phyloP scores from a whole-genome alignment of 2,329 filamentous ascomycete species.

The Sporothrix brasiliensis region DNA sequence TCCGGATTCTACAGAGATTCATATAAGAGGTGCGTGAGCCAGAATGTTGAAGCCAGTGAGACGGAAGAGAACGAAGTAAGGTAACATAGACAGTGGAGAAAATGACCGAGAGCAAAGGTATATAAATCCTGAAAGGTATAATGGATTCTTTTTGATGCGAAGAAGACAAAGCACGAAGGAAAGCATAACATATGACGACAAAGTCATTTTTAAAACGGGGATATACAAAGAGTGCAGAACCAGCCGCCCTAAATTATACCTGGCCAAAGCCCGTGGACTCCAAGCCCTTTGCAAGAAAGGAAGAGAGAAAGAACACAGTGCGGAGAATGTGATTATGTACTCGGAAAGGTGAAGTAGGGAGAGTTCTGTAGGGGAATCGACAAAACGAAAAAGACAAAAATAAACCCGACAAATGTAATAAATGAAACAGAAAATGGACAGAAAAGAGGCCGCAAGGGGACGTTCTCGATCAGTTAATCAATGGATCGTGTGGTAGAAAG shows the following conservation, averaged over 20 bases:
- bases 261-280: conserved; percentile 14
- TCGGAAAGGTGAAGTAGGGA: neutral
- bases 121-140: neutral
- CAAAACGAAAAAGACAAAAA: neutral
- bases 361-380: conserved; percentile 10
- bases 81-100: too few species aligned
- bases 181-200: neutral
- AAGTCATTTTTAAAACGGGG: too few species aligned
- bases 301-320: neutral
- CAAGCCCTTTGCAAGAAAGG: conserved; percentile 14
- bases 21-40: neutral
- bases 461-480: conserved; percentile 22
- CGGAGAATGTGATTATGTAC: conserved; percentile 19
- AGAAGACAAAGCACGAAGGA: neutral
- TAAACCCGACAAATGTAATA: too few species aligned
- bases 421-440: neutral
- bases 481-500: conserved; percentile 82
- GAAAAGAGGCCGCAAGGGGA: neutral
- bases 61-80: neutral
- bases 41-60: neutral
- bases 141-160: neutral
- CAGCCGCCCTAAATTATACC: neutral
- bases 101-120: neutral
- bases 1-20: neutral
- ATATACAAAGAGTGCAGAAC: conserved; percentile 12